phyloP scores from a whole-genome alignment of 1,139 yeast genomes.

The Taiozyma sp. region DNA sequence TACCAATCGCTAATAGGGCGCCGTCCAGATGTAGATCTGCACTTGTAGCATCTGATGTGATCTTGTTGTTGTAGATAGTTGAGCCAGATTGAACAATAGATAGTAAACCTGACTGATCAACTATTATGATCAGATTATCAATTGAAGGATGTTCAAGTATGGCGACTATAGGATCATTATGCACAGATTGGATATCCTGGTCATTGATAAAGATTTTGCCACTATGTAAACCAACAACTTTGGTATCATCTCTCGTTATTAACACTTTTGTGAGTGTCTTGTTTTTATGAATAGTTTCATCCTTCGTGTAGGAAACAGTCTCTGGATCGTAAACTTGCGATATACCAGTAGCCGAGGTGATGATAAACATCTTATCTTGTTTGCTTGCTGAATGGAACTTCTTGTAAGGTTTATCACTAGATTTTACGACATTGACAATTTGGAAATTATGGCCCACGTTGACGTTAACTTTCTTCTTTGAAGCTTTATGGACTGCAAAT shows the following conservation, averaged over 20 bases:
- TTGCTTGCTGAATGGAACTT: constrained; percentile 2
- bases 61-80: constrained; percentile 6
- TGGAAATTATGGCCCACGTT: constrained; percentile 14
- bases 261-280: constrained; percentile 10
- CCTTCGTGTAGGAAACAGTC: constrained; percentile 7
- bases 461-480: constrained; percentile 33
- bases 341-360: constrained; percentile 25
- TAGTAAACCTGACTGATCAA: constrained; percentile 30
- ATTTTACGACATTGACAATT: constrained; percentile 1
- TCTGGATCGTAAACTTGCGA: constrained; percentile 22
- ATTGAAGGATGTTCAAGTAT: constrained; percentile 31
- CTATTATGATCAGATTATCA: constrained; percentile 23
- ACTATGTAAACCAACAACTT: constrained; percentile 15
- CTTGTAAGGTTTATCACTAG: constrained; percentile 15
- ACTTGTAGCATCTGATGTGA: constrained; percentile 20
- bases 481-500: constrained; percentile 38
- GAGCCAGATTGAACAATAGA: constrained; percentile 20
- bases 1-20: constrained; percentile 47
- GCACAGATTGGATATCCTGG: constrained; percentile 1
- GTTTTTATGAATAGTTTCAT: constrained; percentile 8
- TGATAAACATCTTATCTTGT: constrained; percentile 8
- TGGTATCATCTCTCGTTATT: constrained; percentile 1
- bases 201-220: constrained; percentile 17
- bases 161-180: constrained; percentile 22
- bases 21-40: constrained; percentile 65